Evolutionary conservation across 1,139 yeast species (phyloP).

Genomic region (Yamadazyma triangularis): DNA sequence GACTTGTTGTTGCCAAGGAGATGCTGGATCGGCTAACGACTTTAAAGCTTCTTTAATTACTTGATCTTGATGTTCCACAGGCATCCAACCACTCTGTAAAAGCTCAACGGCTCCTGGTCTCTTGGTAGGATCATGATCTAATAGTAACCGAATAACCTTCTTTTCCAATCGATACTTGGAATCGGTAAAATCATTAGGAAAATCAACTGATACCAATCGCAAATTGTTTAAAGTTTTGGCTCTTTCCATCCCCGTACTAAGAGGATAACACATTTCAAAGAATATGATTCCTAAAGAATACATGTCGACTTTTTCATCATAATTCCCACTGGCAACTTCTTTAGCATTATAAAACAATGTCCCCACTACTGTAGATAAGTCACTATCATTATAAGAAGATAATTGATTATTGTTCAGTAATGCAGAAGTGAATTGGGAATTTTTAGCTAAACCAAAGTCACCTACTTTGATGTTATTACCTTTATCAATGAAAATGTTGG

Average conservation of each 20-base stretch:
- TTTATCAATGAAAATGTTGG: slow-evolving; percentile 91
- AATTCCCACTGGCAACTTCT: slow-evolving; percentile 75
- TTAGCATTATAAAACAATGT: slow-evolving; percentile 90
- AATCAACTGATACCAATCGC: slow-evolving; percentile 53
- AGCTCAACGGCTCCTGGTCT: slow-evolving; percentile 79
- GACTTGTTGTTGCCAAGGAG: slow-evolving; percentile 93
- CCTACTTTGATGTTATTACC: slow-evolving; percentile 89
- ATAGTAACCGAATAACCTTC: slow-evolving; percentile 56
- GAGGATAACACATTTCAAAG: slow-evolving; percentile 86
- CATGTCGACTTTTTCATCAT: slow-evolving; percentile 92
- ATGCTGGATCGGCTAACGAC: slow-evolving; percentile 81
- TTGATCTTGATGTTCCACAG: slow-evolving; percentile 87
- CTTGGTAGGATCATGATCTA: slow-evolving; percentile 72
- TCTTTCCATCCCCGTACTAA: slow-evolving; percentile 91
- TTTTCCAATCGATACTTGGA: slow-evolving; percentile 53
- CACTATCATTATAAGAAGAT: slow-evolving; percentile 45
- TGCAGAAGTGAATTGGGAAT: slow-evolving; percentile 46
- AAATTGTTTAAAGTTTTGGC: slow-evolving; percentile 63
- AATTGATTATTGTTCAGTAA: slow-evolving; percentile 41
- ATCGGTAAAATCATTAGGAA: slow-evolving; percentile 61
- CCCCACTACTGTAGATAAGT: slow-evolving; percentile 87
- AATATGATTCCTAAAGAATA: slow-evolving; percentile 91
- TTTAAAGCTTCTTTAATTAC: slow-evolving; percentile 82
- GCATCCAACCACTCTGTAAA: slow-evolving; percentile 75
- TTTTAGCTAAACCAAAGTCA: slow-evolving; percentile 94